Percentiles rank a stretch among this genome's conserved stretches.
phyloP scores from a whole-genome alignment of 768 basidiomycete species.

The Mycena venus region DNA sequence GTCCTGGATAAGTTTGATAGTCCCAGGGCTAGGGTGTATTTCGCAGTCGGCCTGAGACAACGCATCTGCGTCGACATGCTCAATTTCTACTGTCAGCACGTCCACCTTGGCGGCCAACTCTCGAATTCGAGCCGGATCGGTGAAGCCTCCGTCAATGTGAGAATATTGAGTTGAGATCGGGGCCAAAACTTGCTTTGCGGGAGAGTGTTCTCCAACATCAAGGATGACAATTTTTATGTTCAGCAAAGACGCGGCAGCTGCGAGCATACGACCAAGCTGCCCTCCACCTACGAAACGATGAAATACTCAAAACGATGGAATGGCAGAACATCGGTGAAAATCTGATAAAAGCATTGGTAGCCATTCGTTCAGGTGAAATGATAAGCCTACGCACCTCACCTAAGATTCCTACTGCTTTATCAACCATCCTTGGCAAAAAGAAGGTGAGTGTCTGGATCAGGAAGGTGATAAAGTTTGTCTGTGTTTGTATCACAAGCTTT shows the following conservation, averaged over 20 bases:
- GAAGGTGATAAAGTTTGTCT: not conserved
- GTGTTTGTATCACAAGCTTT: not conserved
- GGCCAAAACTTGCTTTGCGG: slow-evolving; percentile 90
- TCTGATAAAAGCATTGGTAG: not conserved
- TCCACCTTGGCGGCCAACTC: slow-evolving; percentile 86
- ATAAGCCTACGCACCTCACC: slow-evolving; percentile 58
- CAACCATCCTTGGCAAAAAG: slow-evolving; percentile 48
- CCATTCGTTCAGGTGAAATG: not conserved
- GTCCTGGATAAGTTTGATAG: slow-evolving; percentile 91
- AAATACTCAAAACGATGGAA: not conserved
- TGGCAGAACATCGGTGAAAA: slow-evolving; percentile 10
- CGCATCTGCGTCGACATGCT: slow-evolving; percentile 89
- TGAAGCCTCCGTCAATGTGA: slow-evolving; percentile 93
- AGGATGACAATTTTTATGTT: slow-evolving; percentile 88
- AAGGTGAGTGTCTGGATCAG: slow-evolving; percentile 4
- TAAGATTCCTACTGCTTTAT: slow-evolving; percentile 64
- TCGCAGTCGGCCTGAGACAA: slow-evolving; percentile 71
- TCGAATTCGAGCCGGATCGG: slow-evolving; percentile 82
- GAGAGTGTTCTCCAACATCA: slow-evolving; percentile 82
- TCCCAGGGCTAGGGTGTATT: slow-evolving; percentile 85
- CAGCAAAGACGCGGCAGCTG: slow-evolving; percentile 88
- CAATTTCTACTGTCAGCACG: slow-evolving; percentile 95
- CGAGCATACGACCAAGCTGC: slow-evolving; percentile 97
- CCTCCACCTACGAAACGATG: slow-evolving; percentile 79
- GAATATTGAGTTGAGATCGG: slow-evolving; percentile 60